Base-by-base conservation (phyloP, 495 filamentous ascomycete species). In the Penicillium goetzii region DNA sequence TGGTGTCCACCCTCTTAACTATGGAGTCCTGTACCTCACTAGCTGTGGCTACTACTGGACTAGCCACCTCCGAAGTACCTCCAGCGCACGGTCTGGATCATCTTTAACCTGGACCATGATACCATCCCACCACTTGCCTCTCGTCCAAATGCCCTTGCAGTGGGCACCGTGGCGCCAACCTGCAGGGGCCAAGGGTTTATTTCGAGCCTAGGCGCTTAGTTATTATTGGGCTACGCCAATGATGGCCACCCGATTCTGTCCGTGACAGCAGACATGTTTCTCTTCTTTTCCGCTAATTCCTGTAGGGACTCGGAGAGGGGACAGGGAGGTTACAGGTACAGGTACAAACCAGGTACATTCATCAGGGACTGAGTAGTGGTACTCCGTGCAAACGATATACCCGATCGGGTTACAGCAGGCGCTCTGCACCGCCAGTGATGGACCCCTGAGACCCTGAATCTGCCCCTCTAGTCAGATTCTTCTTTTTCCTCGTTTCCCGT, bases 81-180 rank as follows among this genome's bases (percentile, higher is more conserved):
- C 14, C 25, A 19, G 40, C 30, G 57, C 57, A 59, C 58, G 58
- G 58, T 59, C 58, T 59, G 26, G 57, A 59, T 51, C 57, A 6
- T 11, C n/a, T 8, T 45, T 4, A 12, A 10, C 43, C 0, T 21
- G 17, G 7, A 21, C 25, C 21, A 9, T 25, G n/a, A n/a, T n/a
- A n/a, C n/a, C n/a, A n/a, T n/a, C n/a, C n/a, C 30, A 30, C 28
- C 19, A 12, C 19, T 55, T 12, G 28, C 25, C 34, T 36, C 25
- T 30, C 25, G 14, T 28, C 14, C 47, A 40, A 51, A 25, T 33
- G 47, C 11, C 43, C 58, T 45, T 59, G 58, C 58, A 59, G 58
- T 59, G 45, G 47, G 47, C 25, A 28, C 15, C 47, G 47, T 51
- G 47, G 47, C 47, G 47, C 28, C 38, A 49, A 58, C 26, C 43